A percentile compares a stretch with the other conserved stretches of the same genome.
These are phyloP conservation scores for Orobanche coerulescens DNA, from an alignment of 257 asterid genomes.

Conservation along the genomic window DNA sequence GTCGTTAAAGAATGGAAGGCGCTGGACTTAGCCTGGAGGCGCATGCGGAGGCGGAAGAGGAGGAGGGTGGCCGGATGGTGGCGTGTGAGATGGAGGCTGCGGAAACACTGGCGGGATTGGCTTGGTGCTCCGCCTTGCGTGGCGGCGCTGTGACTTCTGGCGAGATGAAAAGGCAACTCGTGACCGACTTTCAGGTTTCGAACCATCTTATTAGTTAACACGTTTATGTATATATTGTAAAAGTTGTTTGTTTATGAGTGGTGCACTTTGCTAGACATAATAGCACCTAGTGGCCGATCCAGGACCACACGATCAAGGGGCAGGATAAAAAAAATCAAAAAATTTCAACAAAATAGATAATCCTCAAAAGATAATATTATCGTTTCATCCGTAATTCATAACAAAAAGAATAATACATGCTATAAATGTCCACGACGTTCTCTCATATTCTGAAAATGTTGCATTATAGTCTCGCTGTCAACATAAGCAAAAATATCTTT, in stretches of 20 bases:
- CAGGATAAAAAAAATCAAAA: too few species aligned
- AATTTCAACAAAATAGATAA: too few species aligned
- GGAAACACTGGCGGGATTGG: conserved; percentile 42
- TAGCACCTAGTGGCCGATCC: too few species aligned
- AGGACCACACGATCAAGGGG: too few species aligned
- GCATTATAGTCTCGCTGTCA: too few species aligned
- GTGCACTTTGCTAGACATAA: background rate
- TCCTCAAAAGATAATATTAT: too few species aligned
- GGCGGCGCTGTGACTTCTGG: conserved; percentile 15
- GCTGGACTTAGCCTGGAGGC: background rate
- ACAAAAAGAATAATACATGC: too few species aligned
- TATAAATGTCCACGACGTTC: too few species aligned
- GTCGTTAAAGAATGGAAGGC: conserved; percentile 20
- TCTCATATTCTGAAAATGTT: too few species aligned
- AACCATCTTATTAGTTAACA: background rate
- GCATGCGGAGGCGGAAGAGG: background rate
- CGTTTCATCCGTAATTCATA: too few species aligned
- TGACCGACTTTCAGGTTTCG: conserved; percentile 23
- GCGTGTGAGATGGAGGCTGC: conserved; percentile 47
- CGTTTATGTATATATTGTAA: background rate
- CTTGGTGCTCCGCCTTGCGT: conserved; percentile 11
- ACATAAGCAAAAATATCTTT: too few species aligned
- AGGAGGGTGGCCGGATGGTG: conserved; percentile 18
- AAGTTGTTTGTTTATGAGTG: background rate
- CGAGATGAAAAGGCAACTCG: conserved; percentile 9